Conservation (phyloP, 129 eudicot species). For the Oenanthe sinensis region DNA sequence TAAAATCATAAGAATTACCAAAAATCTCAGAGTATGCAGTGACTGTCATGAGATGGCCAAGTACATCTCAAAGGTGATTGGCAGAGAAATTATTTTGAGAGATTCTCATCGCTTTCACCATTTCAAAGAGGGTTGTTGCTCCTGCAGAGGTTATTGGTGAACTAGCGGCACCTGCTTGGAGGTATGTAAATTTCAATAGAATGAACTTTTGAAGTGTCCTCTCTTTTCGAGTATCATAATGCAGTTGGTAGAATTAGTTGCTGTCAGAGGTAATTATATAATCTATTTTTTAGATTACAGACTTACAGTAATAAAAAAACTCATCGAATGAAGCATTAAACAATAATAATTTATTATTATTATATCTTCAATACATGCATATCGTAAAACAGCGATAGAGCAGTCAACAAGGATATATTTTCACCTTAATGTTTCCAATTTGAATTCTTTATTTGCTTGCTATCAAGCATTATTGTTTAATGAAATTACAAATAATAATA, state of each 20-base stretch:
- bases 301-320: background rate
- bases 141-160: slow-evolving; percentile 60
- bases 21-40: slow-evolving; percentile 41
- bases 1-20: slow-evolving; percentile 48
- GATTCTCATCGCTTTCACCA: slow-evolving; percentile 61
- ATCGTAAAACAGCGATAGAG: background rate
- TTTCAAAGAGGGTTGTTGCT: slow-evolving; percentile 66
- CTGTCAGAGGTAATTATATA: background rate
- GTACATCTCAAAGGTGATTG: slow-evolving; percentile 42
- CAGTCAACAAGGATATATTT: background rate
- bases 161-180: background rate
- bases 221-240: background rate
- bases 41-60: slow-evolving; percentile 72
- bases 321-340: background rate
- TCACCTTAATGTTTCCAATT: background rate
- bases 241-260: background rate
- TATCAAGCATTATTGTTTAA: background rate
- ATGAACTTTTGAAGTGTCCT: background rate
- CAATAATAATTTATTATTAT: background rate
- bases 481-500: background rate
- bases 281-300: background rate
- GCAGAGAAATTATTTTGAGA: slow-evolving; percentile 53
- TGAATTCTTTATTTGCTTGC: background rate
- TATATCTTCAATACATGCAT: background rate
- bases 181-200: background rate